Evolutionary conservation across 305 asterid genomes (phyloP).

Genomic region (Fraxinus velutina): DNA sequence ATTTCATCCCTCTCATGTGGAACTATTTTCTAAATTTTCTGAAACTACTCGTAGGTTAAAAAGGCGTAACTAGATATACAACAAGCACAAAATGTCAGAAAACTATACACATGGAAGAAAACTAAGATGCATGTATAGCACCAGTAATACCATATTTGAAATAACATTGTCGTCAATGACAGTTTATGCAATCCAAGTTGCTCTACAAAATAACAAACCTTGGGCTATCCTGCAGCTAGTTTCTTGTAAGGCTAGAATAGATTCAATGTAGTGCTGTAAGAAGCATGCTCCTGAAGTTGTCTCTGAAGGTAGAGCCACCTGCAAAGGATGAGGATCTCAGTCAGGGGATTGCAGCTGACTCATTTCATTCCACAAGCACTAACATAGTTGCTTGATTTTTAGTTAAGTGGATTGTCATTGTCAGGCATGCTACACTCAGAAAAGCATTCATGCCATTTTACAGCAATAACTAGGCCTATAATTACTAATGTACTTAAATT

Average conservation of each 20-base stretch:
- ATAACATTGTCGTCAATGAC: constrained; percentile 11
- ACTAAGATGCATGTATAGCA: neutral
- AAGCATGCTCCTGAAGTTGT: constrained; percentile 81
- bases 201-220: constrained; percentile 48
- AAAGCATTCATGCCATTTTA: constrained; percentile 6
- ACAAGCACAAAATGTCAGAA: constrained; percentile 6
- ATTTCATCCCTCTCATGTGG: neutral
- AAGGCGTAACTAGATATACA: neutral
- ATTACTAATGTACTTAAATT: neutral
- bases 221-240: constrained; percentile 62
- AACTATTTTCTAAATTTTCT: constrained; percentile 8
- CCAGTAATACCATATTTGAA: neutral
- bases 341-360: constrained; percentile 25
- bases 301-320: constrained; percentile 94
- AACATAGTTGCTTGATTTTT: neutral
- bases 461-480: neutral
- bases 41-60: constrained; percentile 2
- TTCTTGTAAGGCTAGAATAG: constrained; percentile 86
- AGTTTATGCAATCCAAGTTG: constrained; percentile 17
- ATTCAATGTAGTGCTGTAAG: constrained; percentile 81
- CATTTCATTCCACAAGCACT: constrained; percentile 18
- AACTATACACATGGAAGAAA: neutral
- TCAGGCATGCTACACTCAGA: neutral
- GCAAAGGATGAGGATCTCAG: constrained; percentile 30
- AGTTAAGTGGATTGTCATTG: neutral